A percentile compares a stretch with the other conserved stretches of the same genome.
Conservation (phyloP, 345 rosid species). For the Brassica nigra region DNA sequence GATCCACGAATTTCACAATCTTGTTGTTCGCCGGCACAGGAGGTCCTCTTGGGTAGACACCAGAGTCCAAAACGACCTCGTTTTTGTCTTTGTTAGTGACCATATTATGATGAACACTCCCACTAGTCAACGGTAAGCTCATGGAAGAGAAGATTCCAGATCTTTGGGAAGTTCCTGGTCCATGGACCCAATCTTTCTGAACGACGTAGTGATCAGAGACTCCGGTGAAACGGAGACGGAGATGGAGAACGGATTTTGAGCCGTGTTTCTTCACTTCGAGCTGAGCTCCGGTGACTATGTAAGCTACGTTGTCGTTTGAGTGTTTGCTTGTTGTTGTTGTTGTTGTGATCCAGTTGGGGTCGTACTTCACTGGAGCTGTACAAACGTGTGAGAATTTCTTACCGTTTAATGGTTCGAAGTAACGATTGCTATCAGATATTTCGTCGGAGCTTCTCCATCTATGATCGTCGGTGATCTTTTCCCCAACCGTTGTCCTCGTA, state of each 20-base stretch:
- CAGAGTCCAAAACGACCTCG: conserved; percentile 59
- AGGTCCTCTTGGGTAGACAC: conserved; percentile 84
- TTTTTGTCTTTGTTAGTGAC: conserved; percentile 41
- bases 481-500: conserved; percentile 52
- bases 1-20: conserved; percentile 73
- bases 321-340: background rate
- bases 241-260: conserved; percentile 73
- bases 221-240: conserved; percentile 64
- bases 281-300: conserved; percentile 90
- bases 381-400: conserved; percentile 73
- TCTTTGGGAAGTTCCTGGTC: conserved; percentile 56
- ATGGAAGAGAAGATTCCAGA: conserved; percentile 77
- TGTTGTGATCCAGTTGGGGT: conserved; percentile 51
- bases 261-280: conserved; percentile 71
- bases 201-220: conserved; percentile 50
- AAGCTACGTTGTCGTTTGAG: conserved; percentile 47
- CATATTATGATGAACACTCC: conserved; percentile 43
- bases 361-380: conserved; percentile 69
- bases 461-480: conserved; percentile 53
- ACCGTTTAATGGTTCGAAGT: conserved; percentile 58
- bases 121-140: conserved; percentile 57
- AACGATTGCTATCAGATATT: conserved; percentile 36
- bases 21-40: conserved; percentile 74
- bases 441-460: conserved; percentile 75
- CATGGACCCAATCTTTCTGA: conserved; percentile 63